Evolutionary conservation across 2,329 filamentous ascomycete species (phyloP), one percentile per base, ranked within the genome.

Genomic region (Pestalotiopsis sp.): DNA sequence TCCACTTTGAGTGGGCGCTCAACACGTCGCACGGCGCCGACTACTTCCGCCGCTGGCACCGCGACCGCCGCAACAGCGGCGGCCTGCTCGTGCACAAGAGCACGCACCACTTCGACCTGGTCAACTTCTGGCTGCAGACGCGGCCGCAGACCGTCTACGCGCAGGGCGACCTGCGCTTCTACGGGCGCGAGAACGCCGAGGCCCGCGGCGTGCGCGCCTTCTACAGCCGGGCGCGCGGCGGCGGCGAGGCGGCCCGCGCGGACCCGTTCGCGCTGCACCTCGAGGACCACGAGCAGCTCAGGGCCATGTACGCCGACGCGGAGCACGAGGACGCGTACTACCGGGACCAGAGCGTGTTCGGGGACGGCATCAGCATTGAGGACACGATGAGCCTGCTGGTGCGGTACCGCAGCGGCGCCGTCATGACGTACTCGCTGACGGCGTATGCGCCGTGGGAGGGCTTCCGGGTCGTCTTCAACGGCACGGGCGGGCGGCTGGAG

Each of bases 381-480:
- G 89, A 91, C 72, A 90, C 88, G 0, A 89, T 90, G 87, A 87
- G 83, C 52, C 77, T 90, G 27, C 80, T 91, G 60, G 86, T 90
- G 25, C 80, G 84, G 64, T 91, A 91, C 73, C 79, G 81, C 20
- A 87, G 82, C 65, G 86, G 87, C 2, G 87, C 87, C 0, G 84
- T 87, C 31, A 77, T 90, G 75, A 89, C 88, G 0, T 91, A 90
- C 73, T 88, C 82, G 25, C 78, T 88, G 12, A 87, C 85, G 1
- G 88, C 88, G 0, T 91, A 90, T 68, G 87, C 88, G 3, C 89
- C 89, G 0, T 90, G 87, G 87, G 87, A 90, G 70, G 87, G 87
- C 0, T 88, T 88, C 77, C 81, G 86, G 0, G 85, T 87, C 13
- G 84, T 79, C 69, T 88, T 89, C 75, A 89, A 88, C 72, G 87